Conservation (phyloP, 192 early-diverging fungal species). For the Phlyctochytrium bullatum region DNA sequence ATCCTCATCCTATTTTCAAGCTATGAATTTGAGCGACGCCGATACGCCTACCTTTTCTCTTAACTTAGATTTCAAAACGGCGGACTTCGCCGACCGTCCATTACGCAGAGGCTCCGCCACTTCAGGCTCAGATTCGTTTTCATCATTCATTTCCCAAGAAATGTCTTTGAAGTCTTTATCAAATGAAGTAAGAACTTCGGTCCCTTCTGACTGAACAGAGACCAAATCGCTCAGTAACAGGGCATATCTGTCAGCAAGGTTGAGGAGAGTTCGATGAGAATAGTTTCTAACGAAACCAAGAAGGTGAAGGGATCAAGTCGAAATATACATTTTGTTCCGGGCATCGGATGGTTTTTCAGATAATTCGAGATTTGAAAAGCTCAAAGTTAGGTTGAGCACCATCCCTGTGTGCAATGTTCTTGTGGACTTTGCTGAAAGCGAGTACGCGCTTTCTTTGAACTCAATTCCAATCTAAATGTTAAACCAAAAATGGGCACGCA, state of each 20-base stretch:
- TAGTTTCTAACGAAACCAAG: conserved; percentile 8
- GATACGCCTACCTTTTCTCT: conserved; percentile 22
- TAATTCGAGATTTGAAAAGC: conserved; percentile 83
- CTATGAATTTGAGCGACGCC: neutral
- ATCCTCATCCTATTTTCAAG: conserved; percentile 68
- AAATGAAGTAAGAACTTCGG: conserved; percentile 62
- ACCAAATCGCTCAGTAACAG: conserved; percentile 74
- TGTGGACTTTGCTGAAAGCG: conserved; percentile 69
- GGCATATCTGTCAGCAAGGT: conserved; percentile 73
- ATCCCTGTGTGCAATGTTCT: conserved; percentile 73
- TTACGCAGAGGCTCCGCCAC: conserved; percentile 24
- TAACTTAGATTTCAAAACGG: conserved; percentile 32
- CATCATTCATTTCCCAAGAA: conserved; percentile 49
- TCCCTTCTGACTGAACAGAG: conserved; percentile 63
- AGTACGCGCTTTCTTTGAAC: conserved; percentile 81
- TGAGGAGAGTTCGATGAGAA: conserved; percentile 3
- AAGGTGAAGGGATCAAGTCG: neutral
- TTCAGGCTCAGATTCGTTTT: conserved; percentile 26
- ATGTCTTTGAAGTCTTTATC: conserved; percentile 54
- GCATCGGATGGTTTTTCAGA: conserved; percentile 62
- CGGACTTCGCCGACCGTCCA: conserved; percentile 17
- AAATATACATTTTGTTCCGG: conserved; percentile 58
- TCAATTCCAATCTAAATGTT: conserved; percentile 81
- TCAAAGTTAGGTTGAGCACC: conserved; percentile 80
- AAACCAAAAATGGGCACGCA: conserved; percentile 10